These are phyloP conservation scores for Suillus decipiens DNA, from an alignment of 768 basidiomycete species.

Conservation along the genomic window DNA sequence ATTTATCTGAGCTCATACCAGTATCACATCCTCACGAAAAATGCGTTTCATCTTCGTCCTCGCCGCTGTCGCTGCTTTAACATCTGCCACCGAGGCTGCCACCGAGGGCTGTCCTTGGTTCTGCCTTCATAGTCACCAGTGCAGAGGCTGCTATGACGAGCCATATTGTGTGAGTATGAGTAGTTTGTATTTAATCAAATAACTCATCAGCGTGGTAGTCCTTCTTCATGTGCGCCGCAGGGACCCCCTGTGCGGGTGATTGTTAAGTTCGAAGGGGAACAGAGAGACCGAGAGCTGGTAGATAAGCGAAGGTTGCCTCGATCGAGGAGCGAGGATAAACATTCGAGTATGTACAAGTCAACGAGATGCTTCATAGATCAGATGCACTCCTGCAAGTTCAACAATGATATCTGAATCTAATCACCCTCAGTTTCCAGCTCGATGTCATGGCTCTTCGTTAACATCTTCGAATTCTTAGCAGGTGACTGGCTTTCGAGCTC, in stretches of 20 bases:
- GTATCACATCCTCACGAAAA: background rate
- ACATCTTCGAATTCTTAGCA: background rate
- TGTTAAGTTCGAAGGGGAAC: background rate
- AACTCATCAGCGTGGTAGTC: background rate
- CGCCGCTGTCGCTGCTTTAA: background rate
- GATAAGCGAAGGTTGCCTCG: background rate
- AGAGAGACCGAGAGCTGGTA: background rate
- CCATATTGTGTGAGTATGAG: background rate
- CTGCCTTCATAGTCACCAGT: background rate
- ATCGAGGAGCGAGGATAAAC: background rate
- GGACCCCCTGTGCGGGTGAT: background rate
- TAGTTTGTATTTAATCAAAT: background rate
- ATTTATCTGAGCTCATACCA: background rate
- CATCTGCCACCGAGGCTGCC: background rate
- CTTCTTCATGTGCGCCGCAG: background rate
- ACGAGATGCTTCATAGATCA: background rate
- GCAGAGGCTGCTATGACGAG: background rate
- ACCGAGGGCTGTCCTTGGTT: background rate
- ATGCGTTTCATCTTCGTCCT: background rate
- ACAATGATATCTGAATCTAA: background rate
- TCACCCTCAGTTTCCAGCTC: background rate
- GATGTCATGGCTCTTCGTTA: background rate
- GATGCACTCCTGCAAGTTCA: background rate
- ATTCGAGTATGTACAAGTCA: background rate
- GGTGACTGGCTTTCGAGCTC: background rate